These are phyloP conservation scores for Nicotiana attenuata DNA, from an alignment of 257 asterid genomes.

Conservation along the genomic window DNA sequence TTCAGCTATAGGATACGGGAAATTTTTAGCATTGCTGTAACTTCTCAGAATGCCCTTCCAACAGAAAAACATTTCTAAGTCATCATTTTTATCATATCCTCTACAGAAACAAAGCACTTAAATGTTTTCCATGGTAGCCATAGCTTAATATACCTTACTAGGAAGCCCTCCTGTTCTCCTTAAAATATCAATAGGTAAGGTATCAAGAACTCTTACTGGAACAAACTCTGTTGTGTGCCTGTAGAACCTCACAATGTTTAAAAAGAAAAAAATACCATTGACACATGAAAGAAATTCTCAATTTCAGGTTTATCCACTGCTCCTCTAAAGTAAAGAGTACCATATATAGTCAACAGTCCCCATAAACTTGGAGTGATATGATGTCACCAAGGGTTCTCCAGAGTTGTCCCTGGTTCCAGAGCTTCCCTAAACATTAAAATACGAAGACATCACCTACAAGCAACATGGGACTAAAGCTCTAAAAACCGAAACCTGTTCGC, in stretches of 20 bases:
- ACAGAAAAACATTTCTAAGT: neutral
- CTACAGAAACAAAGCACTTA: neutral
- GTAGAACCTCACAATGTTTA: conserved; percentile 18
- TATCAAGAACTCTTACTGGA: conserved; percentile 77
- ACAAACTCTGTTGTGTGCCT: conserved; percentile 77
- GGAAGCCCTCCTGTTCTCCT: conserved; percentile 73
- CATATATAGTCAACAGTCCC: conserved; percentile 93
- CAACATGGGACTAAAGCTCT: neutral
- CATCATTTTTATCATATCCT: neutral
- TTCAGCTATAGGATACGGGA: neutral
- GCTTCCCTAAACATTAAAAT: conserved; percentile 51
- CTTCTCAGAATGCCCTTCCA: neutral
- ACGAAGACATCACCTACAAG: neutral
- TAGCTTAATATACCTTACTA: conserved; percentile 41
- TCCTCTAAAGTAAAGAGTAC: conserved; percentile 29
- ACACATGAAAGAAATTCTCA: neutral
- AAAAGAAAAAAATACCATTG: neutral
- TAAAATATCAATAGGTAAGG: conserved; percentile 40
- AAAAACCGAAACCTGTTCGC: neutral
- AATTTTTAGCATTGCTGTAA: neutral
- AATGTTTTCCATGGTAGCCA: neutral
- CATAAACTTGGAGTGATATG: conserved; percentile 58
- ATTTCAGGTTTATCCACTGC: neutral
- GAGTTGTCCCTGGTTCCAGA: conserved; percentile 44
- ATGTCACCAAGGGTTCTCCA: conserved; percentile 85